These are phyloP conservation scores for Cercis canadensis DNA, from an alignment of 306 rosid genomes.

Conservation along the genomic window DNA sequence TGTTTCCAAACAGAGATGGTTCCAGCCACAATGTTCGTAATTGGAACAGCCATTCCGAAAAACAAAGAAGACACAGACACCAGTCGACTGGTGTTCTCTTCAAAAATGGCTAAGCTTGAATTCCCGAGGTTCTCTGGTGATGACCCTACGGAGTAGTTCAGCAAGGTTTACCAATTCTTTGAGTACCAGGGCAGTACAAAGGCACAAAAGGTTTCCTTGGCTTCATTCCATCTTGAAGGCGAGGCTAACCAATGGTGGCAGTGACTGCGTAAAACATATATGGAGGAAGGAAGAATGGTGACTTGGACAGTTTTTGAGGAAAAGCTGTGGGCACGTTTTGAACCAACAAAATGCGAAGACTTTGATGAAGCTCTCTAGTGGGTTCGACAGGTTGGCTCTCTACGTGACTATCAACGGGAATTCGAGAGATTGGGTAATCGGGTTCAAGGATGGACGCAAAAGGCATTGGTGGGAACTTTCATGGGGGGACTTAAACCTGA, in stretches of 20 bases:
- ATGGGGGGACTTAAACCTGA: too few species aligned
- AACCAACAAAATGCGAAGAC: background rate
- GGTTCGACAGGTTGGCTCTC: background rate
- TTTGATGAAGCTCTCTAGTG: background rate
- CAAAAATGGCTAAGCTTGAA: background rate
- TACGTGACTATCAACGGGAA: too few species aligned
- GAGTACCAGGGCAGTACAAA: background rate
- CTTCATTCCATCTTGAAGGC: background rate
- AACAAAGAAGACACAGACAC: background rate
- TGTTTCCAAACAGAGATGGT: background rate
- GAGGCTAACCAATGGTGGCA: conserved; percentile 13
- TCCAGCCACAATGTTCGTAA: background rate
- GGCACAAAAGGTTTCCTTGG: background rate
- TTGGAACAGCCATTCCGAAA: background rate
- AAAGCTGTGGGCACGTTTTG: background rate
- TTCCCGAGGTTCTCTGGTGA: background rate
- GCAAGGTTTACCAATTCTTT: background rate
- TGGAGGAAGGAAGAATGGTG: background rate
- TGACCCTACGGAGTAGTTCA: background rate
- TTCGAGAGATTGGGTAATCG: too few species aligned
- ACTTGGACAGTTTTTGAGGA: background rate
- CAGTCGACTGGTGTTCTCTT: background rate
- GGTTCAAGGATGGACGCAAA: too few species aligned
- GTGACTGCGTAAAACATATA: background rate
- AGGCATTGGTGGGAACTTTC: too few species aligned